A percentile compares a stretch with the other conserved stretches of the same genome.
phyloP scores from a whole-genome alignment of 345 rosid species.

The Erucastrum elatum region DNA sequence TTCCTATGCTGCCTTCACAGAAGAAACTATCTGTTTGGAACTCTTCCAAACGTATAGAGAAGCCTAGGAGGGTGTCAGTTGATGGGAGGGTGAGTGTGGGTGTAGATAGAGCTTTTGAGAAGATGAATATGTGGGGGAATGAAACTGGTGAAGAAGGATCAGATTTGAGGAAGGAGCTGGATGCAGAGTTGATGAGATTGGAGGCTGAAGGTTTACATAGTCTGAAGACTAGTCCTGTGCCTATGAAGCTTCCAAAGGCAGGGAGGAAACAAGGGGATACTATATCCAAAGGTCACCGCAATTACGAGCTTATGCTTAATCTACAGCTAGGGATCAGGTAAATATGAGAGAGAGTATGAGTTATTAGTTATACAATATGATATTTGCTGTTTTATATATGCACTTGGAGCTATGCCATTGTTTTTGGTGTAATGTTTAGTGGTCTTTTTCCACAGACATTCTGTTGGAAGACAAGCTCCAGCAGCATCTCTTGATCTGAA shows the following conservation, averaged over 20 bases:
- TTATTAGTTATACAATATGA: not conserved
- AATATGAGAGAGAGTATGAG: slow-evolving; percentile 1
- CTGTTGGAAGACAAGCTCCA: slow-evolving; percentile 86
- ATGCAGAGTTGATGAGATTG: slow-evolving; percentile 51
- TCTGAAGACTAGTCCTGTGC: slow-evolving; percentile 36
- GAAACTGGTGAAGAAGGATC: slow-evolving; percentile 37
- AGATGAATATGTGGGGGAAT: slow-evolving; percentile 66
- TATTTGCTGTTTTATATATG: too few relatives aligned
- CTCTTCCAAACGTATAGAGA: slow-evolving; percentile 61
- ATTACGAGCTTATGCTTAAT: slow-evolving; percentile 95
- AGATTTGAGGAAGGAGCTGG: slow-evolving; percentile 39
- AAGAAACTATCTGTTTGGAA: slow-evolving; percentile 77
- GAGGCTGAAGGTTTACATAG: slow-evolving; percentile 37
- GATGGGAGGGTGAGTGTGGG: slow-evolving; percentile 90
- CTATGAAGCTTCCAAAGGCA: slow-evolving; percentile 63
- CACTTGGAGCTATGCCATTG: not conserved
- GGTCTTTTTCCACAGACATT: slow-evolving; percentile 52
- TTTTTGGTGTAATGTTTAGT: slow-evolving; percentile 17
- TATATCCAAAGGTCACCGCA: slow-evolving; percentile 82
- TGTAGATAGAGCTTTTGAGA: slow-evolving; percentile 66
- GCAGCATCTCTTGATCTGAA: slow-evolving; percentile 70
- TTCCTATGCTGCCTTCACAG: slow-evolving; percentile 77
- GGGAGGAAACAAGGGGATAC: slow-evolving; percentile 87
- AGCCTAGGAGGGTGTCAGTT: slow-evolving; percentile 66
- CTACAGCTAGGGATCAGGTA: slow-evolving; percentile 72